Conservation (phyloP, 805 yeast genomes). For the Starmerella vaccinii region DNA sequence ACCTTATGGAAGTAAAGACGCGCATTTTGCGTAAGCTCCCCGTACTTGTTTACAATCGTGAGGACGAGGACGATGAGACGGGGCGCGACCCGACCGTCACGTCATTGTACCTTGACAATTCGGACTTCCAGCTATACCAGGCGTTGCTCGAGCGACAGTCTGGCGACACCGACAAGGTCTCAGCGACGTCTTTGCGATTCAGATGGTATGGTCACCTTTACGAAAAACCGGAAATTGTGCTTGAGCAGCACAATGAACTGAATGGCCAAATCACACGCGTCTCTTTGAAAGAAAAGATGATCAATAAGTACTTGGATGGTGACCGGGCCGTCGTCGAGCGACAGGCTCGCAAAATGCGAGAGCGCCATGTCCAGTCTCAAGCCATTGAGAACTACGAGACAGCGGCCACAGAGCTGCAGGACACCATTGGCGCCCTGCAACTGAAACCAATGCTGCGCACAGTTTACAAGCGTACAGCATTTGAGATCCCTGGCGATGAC, state of each 20-base stretch:
- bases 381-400: slow-evolving; percentile 43
- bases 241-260: slow-evolving; percentile 57
- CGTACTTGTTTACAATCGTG: slow-evolving; percentile 62
- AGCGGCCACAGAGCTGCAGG: slow-evolving; percentile 51
- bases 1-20: slow-evolving; percentile 95
- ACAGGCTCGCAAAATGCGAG: slow-evolving; percentile 50
- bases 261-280: slow-evolving; percentile 50
- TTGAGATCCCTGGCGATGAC: slow-evolving; percentile 97
- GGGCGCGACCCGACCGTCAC: slow-evolving; percentile 70
- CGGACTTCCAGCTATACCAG: slow-evolving; percentile 74
- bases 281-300: slow-evolving; percentile 66
- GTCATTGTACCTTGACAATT: slow-evolving; percentile 78
- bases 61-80: slow-evolving; percentile 40
- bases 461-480: slow-evolving; percentile 82
- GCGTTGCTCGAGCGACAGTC: slow-evolving; percentile 56
- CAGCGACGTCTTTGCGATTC: slow-evolving; percentile 67
- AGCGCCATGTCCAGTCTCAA: slow-evolving; percentile 46
- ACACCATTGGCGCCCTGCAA: slow-evolving; percentile 51
- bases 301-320: slow-evolving; percentile 60
- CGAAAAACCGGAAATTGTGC: slow-evolving; percentile 64
- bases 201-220: slow-evolving; percentile 80
- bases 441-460: slow-evolving; percentile 83
- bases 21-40: slow-evolving; percentile 87
- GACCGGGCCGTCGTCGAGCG: slow-evolving; percentile 39
- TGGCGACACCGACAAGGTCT: slow-evolving; percentile 28